Evolutionary conservation across 1,284 basidiomycete genomes (phyloP).

Genomic region (Ceratobasidium theobromae): DNA sequence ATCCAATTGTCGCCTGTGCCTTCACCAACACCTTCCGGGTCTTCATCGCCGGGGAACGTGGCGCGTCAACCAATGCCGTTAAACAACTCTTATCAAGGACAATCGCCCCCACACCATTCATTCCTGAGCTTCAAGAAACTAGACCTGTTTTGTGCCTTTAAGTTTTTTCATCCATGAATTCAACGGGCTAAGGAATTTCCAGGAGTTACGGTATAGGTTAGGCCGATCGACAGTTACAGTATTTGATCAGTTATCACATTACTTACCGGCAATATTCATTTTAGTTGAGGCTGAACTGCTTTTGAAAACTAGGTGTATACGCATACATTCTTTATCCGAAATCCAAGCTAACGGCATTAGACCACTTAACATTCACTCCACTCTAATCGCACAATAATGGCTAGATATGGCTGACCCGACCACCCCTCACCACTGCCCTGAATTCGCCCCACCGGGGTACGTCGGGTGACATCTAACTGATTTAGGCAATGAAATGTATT

Average conservation of each 20-base stretch:
- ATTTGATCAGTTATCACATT: not conserved
- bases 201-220: slow-evolving; percentile 1
- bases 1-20: slow-evolving; percentile 6
- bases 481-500: not conserved
- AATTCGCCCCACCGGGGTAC: not conserved
- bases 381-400: not conserved
- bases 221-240: slow-evolving; percentile 5
- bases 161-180: not conserved
- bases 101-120: not conserved
- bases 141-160: not conserved
- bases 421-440: slow-evolving; percentile 30
- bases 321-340: not conserved
- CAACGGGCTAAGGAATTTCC: not conserved
- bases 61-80: not conserved
- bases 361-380: not conserved
- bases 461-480: not conserved
- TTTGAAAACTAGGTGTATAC: no score
- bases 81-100: not conserved
- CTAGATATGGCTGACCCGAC: not conserved
- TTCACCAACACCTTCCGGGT: slow-evolving; percentile 3
- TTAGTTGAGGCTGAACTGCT: no score
- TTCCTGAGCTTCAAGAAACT: not conserved
- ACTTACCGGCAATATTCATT: not conserved
- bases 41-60: slow-evolving; percentile 22
- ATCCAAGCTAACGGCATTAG: not conserved